Percentiles rank a stretch among this genome's conserved stretches.
Conservation (phyloP, 768 basidiomycete species). For the Artomyces pyxidatus region DNA sequence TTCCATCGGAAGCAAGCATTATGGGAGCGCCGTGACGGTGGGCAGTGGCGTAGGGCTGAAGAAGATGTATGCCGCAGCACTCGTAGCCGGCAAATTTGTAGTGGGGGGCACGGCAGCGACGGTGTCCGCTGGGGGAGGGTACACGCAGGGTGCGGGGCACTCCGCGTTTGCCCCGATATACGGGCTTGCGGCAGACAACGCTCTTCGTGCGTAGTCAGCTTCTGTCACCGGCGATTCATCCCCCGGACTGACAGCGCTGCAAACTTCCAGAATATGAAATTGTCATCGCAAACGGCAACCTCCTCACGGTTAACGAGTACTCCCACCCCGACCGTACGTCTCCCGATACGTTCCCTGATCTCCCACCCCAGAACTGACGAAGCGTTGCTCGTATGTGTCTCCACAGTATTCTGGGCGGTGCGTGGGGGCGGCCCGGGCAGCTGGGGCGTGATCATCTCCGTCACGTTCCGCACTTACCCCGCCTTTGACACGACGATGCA, state of each 20-base stretch:
- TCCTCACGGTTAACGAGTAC: conserved; percentile 10
- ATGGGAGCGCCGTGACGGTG: conserved; percentile 20
- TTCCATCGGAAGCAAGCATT: conserved; percentile 10
- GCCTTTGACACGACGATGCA: conserved; percentile 25
- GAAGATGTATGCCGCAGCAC: conserved; percentile 12
- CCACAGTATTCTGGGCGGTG: neutral
- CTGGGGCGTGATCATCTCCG: conserved; percentile 31
- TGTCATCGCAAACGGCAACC: neutral
- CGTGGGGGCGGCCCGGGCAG: conserved; percentile 21
- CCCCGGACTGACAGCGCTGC: neutral
- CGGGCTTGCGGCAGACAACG: conserved; percentile 21
- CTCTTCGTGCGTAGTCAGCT: conserved; percentile 10
- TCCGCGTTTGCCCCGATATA: conserved; percentile 16
- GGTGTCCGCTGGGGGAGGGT: conserved; percentile 18
- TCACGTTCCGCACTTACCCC: conserved; percentile 28
- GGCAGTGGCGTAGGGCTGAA: conserved; percentile 18
- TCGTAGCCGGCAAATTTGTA: conserved; percentile 13
- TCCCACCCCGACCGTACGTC: neutral
- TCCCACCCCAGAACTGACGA: neutral
- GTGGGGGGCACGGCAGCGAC: conserved; percentile 19
- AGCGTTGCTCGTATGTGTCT: neutral
- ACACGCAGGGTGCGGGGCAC: conserved; percentile 20
- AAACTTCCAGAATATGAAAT: conserved; percentile 6
- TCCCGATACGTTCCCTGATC: too few relatives aligned
- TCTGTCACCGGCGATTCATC: neutral